These are phyloP conservation scores for Cerrena zonata DNA, from an alignment of 1,284 basidiomycete genomes.

Conservation along the genomic window DNA sequence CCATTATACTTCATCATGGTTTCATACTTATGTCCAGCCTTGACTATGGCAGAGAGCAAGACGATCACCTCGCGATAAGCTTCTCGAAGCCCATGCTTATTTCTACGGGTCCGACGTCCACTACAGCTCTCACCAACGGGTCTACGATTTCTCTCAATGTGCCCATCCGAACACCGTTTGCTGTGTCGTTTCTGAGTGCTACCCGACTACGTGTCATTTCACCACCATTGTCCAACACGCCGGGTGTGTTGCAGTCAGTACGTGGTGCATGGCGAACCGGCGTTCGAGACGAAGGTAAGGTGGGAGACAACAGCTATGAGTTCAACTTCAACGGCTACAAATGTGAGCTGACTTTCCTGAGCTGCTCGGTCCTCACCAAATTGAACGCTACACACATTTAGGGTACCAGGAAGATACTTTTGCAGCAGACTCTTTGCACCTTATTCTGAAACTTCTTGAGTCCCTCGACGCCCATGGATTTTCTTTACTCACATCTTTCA, in stretches of 20 bases:
- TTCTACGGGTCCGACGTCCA: constrained; percentile 30
- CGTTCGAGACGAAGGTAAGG: constrained; percentile 60
- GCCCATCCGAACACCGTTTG: constrained; percentile 48
- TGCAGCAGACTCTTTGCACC: constrained; percentile 68
- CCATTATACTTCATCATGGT: constrained; percentile 56
- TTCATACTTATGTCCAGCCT: constrained; percentile 62
- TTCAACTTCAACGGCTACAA: constrained; percentile 77
- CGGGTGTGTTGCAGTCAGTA: constrained; percentile 73
- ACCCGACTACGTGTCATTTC: constrained; percentile 65
- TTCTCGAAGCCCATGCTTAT: constrained; percentile 48
- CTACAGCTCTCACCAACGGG: constrained; percentile 15
- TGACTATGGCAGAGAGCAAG: constrained; percentile 71
- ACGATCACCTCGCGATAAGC: constrained; percentile 63
- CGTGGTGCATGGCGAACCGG: constrained; percentile 73
- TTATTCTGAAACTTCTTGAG: constrained; percentile 62
- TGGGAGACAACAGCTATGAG: constrained; percentile 64
- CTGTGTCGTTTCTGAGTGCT: constrained; percentile 64
- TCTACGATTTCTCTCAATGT: constrained; percentile 21
- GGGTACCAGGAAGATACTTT: constrained; percentile 77
- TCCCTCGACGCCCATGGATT: constrained; percentile 66
- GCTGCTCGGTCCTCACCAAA: not conserved
- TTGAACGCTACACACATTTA: constrained; percentile 23
- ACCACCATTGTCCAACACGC: constrained; percentile 67
- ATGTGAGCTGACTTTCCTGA: constrained; percentile 42
- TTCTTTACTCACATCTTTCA: constrained; percentile 60